Percentiles rank a stretch among this genome's conserved stretches.
phyloP scores from a whole-genome alignment of 495 filamentous ascomycete species.

The Neurospora tetrasperma region DNA sequence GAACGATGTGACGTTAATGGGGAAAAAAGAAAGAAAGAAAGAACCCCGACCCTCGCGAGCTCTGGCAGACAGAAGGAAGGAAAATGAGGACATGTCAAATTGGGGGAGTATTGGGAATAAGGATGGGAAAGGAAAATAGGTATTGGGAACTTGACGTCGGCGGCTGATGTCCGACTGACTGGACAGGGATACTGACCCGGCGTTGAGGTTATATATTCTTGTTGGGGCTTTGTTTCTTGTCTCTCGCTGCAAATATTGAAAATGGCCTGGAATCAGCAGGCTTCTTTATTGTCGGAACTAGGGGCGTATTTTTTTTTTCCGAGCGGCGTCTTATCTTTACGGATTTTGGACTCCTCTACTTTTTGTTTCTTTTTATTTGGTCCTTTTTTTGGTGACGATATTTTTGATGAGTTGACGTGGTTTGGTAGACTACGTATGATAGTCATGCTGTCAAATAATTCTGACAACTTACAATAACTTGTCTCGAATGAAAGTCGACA shows the following conservation, averaged over 20 bases:
- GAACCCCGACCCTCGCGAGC: not conserved
- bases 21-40: not conserved
- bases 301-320: not conserved
- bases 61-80: conserved; percentile 2
- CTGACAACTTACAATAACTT: not conserved
- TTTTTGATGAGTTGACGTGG: not conserved
- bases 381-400: not conserved
- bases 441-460: not conserved
- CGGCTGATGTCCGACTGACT: not conserved
- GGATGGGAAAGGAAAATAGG: not conserved
- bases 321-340: not conserved
- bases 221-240: not conserved
- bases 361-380: not conserved
- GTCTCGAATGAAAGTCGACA: not conserved
- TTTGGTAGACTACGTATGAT: not conserved
- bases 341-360: not conserved
- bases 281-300: not conserved
- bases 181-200: not conserved
- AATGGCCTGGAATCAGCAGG: not conserved
- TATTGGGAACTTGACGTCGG: not conserved
- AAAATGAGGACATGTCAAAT: not conserved
- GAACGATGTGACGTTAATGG: not conserved
- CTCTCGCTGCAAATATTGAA: not conserved
- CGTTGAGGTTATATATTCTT: not conserved
- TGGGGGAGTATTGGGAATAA: not conserved